Evolutionary conservation across 805 yeast species (phyloP), one percentile per base, ranked within the genome.

Genomic region (Saccharomyces jurei): DNA sequence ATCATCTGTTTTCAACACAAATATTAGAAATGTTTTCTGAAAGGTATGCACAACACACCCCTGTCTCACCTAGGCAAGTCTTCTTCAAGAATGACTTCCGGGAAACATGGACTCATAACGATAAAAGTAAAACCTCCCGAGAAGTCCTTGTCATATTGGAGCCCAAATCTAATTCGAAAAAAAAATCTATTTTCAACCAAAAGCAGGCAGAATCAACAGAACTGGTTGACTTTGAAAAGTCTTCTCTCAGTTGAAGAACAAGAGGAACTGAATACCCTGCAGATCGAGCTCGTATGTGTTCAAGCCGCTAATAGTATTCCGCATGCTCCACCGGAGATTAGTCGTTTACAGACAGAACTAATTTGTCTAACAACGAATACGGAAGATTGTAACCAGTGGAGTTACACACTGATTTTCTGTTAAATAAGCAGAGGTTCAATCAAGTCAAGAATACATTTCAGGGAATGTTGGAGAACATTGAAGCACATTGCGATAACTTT

Each of bases 331-430:
- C 70, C 71, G 11, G 58, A 58, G 13, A 44, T 67, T 17, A 54
- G 54, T n/a, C 30, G 55, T 11, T 55, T 67, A 3, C 32, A 54
- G 1, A 58, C 66, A 1, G 61, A 59, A 17, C 54, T 71, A 25
- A 21, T 69, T 2, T 66, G 63, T 17, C 52, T 68, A 25, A 69
- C 71, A 30, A 56, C 60, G 14, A 62, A 50, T 32, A 67, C 74
- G 0, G 54, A 52, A 1, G 48, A 59, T 5, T 61, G 70, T 2
- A 69, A 31, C 77, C 78, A 10, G 57, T 74, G 2, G 69, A 64
- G 48, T 50, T 36, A 9, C 44, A 36, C 25, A 17, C 25, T 36
- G 25, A 36, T 21, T 21, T 64, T 14, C 54, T 67, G 9, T 30
- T 58, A 6, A 55, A 60, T 29, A 49, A 57, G 17, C 50, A 53